Evolutionary conservation across 306 rosid genomes (phyloP).

Genomic region (Elaeagnus macrophylla): DNA sequence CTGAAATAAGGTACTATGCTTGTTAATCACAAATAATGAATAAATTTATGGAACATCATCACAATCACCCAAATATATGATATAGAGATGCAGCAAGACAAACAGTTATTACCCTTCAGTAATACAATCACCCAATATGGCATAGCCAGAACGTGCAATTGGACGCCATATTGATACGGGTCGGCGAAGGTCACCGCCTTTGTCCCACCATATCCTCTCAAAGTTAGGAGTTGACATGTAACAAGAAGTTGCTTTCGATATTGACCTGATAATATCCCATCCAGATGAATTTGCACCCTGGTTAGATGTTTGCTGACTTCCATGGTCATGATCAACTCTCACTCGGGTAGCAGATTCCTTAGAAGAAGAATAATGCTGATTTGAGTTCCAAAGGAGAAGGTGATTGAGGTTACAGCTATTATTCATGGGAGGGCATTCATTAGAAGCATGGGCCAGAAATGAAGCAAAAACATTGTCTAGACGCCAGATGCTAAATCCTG

Average conservation of each 20-base stretch:
- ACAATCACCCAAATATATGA: conserved; percentile 4
- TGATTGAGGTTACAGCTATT: conserved; percentile 60
- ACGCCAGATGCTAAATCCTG: conserved; percentile 93
- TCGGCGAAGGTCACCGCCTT: conserved; percentile 67
- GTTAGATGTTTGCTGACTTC: conserved; percentile 38
- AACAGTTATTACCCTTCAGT: conserved; percentile 77
- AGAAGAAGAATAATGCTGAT: conserved; percentile 33
- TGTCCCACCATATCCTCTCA: conserved; percentile 99
- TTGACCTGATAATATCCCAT: conserved; percentile 71
- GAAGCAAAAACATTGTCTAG: conserved; percentile 79
- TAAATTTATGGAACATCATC: conserved; percentile 9
- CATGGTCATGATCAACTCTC: conserved; percentile 31
- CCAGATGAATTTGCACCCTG: conserved; percentile 57
- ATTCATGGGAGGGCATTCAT: conserved; percentile 40
- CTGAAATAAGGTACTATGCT: conserved; percentile 39
- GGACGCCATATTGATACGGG: conserved; percentile 98
- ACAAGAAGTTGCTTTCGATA: conserved; percentile 61
- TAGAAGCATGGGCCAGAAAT: conserved; percentile 66
- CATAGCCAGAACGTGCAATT: conserved; percentile 61
- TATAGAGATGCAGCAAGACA: conserved; percentile 1
- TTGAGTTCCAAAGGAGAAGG: conserved; percentile 76
- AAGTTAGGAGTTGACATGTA: conserved; percentile 79
- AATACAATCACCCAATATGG: conserved; percentile 82
- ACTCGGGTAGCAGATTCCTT: conserved; percentile 37
- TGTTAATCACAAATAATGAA: conserved; percentile 2